phyloP scores from a whole-genome alignment of 1,139 yeast genomes.

The Suhomyces kunorum region DNA sequence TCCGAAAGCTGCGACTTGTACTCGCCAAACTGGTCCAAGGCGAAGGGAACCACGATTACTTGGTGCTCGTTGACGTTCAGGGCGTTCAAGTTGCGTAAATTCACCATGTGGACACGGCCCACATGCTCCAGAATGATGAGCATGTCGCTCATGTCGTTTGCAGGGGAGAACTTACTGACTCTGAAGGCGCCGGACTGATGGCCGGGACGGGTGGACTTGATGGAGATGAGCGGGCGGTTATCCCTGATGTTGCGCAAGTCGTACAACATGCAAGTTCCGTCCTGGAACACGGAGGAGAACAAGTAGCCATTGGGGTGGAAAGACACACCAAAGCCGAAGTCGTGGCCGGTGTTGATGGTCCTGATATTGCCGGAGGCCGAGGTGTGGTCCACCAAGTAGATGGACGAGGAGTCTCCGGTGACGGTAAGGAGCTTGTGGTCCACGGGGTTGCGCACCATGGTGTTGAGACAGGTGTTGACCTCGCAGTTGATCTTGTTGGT shows the following conservation, averaged over 20 bases:
- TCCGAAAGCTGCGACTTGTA: constrained; percentile 18
- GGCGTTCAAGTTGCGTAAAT: constrained; percentile 60
- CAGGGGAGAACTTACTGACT: constrained; percentile 63
- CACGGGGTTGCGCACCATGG: constrained; percentile 37
- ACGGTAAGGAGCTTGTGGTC: constrained; percentile 35
- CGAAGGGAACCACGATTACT: constrained; percentile 58
- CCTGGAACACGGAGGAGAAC: constrained; percentile 82
- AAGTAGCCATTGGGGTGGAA: constrained; percentile 70
- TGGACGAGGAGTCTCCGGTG: constrained; percentile 44
- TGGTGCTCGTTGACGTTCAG: constrained; percentile 54
- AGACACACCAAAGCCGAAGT: constrained; percentile 82
- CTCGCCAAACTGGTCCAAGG: constrained; percentile 44
- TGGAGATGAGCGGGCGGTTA: constrained; percentile 49
- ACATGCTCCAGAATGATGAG: constrained; percentile 80
- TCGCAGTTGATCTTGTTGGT: constrained; percentile 38
- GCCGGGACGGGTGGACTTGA: constrained; percentile 61
- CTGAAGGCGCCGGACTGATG: constrained; percentile 64
- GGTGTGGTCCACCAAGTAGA: constrained; percentile 41
- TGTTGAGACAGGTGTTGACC: constrained; percentile 42
- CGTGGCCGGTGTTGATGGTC: constrained; percentile 57
- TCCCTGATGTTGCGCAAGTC: constrained; percentile 62
- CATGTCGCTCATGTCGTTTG: constrained; percentile 68
- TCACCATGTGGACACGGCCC: constrained; percentile 82
- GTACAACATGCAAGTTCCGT: constrained; percentile 74
- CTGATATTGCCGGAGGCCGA: constrained; percentile 22